phyloP scores from a whole-genome alignment of 169 alveolate species.

The Plasmodium sp. region DNA sequence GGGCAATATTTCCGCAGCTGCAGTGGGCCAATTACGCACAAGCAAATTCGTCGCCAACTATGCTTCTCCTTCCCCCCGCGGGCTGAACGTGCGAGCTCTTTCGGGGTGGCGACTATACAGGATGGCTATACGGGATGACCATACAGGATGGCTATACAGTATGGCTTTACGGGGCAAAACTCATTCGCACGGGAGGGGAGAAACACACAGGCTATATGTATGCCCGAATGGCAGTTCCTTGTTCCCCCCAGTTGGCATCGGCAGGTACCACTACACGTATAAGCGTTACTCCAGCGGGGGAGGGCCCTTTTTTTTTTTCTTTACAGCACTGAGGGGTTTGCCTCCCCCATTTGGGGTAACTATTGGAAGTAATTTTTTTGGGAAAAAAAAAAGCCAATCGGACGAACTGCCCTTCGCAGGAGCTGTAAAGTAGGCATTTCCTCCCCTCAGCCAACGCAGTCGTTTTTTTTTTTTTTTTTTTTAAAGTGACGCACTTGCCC shows the following conservation, averaged over 20 bases:
- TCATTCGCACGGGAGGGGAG: neutral
- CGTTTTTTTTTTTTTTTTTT: neutral
- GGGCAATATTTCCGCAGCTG: neutral
- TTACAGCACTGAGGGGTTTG: neutral
- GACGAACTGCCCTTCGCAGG: neutral
- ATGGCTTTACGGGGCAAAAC: neutral
- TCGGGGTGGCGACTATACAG: neutral
- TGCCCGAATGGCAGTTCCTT: neutral
- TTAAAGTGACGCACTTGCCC: neutral
- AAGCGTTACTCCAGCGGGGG: neutral
- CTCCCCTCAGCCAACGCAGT: neutral
- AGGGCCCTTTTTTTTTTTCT: neutral
- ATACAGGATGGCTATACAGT: no score
- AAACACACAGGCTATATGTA: neutral
- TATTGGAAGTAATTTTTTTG: neutral
- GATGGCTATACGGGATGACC: neutral
- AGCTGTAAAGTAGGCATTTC: neutral
- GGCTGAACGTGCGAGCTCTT: neutral
- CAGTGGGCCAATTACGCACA: neutral
- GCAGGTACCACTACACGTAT: neutral
- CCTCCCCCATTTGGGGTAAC: neutral
- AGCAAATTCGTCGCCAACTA: neutral
- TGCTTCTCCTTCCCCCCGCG: neutral
- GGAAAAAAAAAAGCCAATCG: neutral
- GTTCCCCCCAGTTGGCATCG: neutral